Percentiles rank a stretch among this genome's conserved stretches.
phyloP scores from a whole-genome alignment of 2,329 filamentous ascomycete genomes.

The Myriosclerotinia curreyana region DNA sequence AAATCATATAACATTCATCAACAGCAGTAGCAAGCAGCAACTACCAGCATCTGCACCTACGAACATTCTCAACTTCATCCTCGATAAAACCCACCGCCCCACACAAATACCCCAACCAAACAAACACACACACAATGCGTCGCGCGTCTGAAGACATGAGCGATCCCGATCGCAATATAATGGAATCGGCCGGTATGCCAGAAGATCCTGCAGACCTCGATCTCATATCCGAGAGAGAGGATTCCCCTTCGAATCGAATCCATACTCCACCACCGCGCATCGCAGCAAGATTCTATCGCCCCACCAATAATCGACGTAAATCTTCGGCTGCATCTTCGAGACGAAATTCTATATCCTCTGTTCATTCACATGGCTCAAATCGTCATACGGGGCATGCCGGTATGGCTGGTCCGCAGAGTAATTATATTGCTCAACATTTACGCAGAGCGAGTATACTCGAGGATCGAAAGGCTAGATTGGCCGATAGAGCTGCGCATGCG shows the following conservation, averaged over 20 bases:
- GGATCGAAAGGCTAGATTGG: constrained; percentile 73
- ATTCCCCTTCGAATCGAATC: constrained; percentile 35
- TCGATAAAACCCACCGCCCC: constrained; percentile 20
- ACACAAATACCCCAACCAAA: not conserved
- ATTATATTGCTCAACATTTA: constrained; percentile 73
- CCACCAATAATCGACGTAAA: constrained; percentile 63
- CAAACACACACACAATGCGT: constrained; percentile 35
- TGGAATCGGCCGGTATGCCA: constrained; percentile 33
- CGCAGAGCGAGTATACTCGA: constrained; percentile 78
- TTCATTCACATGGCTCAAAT: constrained; percentile 50
- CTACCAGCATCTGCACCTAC: constrained; percentile 16
- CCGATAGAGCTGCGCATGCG: constrained; percentile 76
- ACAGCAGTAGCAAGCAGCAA: constrained; percentile 5
- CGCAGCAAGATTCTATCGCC: constrained; percentile 73
- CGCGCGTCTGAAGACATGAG: constrained; percentile 37
- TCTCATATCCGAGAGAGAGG: constrained; percentile 35
- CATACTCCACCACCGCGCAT: constrained; percentile 71
- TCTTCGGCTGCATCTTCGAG: constrained; percentile 75
- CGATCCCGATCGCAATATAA: constrained; percentile 39
- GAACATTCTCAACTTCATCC: constrained; percentile 5
- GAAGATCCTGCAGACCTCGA: constrained; percentile 30
- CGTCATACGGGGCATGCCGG: constrained; percentile 43
- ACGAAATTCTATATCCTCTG: constrained; percentile 75
- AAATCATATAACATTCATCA: not conserved
- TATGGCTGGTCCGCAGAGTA: constrained; percentile 58